Conservation (phyloP, 2,329 filamentous ascomycete species). For the Exserohilum turcica region DNA sequence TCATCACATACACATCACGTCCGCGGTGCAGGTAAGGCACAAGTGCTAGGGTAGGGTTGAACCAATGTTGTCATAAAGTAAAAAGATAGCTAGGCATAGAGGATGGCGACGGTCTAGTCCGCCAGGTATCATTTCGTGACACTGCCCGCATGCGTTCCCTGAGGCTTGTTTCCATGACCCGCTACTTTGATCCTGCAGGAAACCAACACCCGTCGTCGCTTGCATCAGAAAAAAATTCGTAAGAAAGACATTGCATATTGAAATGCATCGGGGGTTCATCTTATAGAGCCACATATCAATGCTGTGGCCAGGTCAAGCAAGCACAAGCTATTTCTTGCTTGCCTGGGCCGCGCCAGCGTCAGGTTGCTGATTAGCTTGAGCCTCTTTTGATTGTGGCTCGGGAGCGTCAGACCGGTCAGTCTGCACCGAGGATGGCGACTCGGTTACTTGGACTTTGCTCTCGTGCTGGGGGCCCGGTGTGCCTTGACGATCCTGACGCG, state of each 20-base stretch:
- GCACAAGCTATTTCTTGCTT: slow-evolving; percentile 30
- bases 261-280: slow-evolving; percentile 3
- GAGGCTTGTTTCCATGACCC: slow-evolving; percentile 28
- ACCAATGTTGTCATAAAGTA: slow-evolving; percentile 9
- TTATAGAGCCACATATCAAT: neutral
- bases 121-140: slow-evolving; percentile 48
- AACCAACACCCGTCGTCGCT: slow-evolving; percentile 21
- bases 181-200: slow-evolving; percentile 28
- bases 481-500: slow-evolving; percentile 30
- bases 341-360: slow-evolving; percentile 11
- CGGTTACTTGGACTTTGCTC: slow-evolving; percentile 30
- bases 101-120: slow-evolving; percentile 38
- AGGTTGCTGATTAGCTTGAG: slow-evolving; percentile 26
- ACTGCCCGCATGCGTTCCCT: slow-evolving; percentile 27
- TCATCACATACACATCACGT: neutral
- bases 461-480: slow-evolving; percentile 33
- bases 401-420: slow-evolving; percentile 43
- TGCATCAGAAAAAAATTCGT: slow-evolving; percentile 16
- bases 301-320: slow-evolving; percentile 10
- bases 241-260: slow-evolving; percentile 21
- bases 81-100: slow-evolving; percentile 22
- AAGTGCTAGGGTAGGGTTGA: neutral
- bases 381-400: slow-evolving; percentile 18
- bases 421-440: slow-evolving; percentile 46
- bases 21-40: neutral